Evolutionary conservation across 345 rosid species (phyloP).

Genomic region (Diplotaxis tenuifolia): DNA sequence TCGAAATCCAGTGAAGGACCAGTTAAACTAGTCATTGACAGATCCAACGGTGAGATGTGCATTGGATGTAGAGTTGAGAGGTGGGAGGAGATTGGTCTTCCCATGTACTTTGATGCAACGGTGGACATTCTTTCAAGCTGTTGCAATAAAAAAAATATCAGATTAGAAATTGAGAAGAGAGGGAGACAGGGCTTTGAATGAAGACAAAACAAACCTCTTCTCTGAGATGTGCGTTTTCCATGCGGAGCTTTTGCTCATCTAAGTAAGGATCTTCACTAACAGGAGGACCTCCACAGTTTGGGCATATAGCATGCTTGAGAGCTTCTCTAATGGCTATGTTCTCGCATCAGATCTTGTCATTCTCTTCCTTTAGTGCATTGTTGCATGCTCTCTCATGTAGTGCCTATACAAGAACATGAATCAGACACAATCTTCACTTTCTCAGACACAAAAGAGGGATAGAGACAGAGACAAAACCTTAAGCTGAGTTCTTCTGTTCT

Average conservation of each 20-base stretch:
- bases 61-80: conserved; percentile 74
- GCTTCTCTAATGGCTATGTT: conserved; percentile 95
- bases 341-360: conserved; percentile 94
- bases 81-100: conserved; percentile 81
- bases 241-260: conserved; percentile 78
- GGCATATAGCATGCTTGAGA: conserved; percentile 84
- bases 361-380: conserved; percentile 68
- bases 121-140: conserved; percentile 95
- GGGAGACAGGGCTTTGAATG: background rate
- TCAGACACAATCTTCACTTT: background rate
- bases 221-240: conserved; percentile 88
- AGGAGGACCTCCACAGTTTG: conserved; percentile 92
- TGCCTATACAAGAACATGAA: conserved; percentile 43
- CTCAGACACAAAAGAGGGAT: conserved; percentile 14
- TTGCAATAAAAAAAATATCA: background rate
- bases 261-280: conserved; percentile 74
- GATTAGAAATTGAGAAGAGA: background rate
- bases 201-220: conserved; percentile 63
- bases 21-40: conserved; percentile 63
- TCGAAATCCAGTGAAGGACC: conserved; percentile 88
- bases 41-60: conserved; percentile 77
- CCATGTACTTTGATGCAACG: conserved; percentile 92
- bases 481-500: conserved; percentile 95
- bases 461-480: conserved; percentile 49
- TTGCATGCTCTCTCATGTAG: conserved; percentile 94